Evolutionary conservation across 306 rosid genomes (phyloP), one percentile per base, ranked within the genome.

Genomic region (Cucumis cinereus): DNA sequence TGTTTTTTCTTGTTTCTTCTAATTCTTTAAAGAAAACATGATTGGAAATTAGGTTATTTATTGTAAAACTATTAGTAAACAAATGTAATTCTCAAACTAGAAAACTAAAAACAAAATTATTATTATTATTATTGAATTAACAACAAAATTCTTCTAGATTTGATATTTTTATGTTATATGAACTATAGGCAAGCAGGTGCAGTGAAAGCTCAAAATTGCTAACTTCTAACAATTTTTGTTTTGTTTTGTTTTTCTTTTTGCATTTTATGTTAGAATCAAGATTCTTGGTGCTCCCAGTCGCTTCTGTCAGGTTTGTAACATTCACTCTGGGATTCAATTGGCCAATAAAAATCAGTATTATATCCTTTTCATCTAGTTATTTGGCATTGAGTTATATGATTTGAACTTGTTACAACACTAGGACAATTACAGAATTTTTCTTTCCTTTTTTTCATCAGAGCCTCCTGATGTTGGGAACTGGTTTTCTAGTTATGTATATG

Each of bases 401-500:
- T 8, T 52, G n/a, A 19, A 26, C 66, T 57, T 6, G 24, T 7
- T 38, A 36, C 4, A 45, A 62, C 28, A 53, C 10, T 77, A 45
- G 16, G 36, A 73, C 38, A 11, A 36, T 77, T 33, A 13, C 74
- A 72, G 54, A 28, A 54, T 58, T 47, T 17, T 49, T 36, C 71
- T 30, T n/a, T 28, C 40, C 59, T 0, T 16, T 20, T 20, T 26
- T 62, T 3, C 57, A 36, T 60, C 80, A 94, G 98, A 90, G 85
- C 97, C 89, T 67, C 82, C 84, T 36, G 88, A 93, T 75, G 74
- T 93, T 83, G 80, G 84, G 83, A 87, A 87, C 85, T 91, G 96
- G 98, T 89, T 85, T 74, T 79, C 85, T 3, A 94, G 93, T 87
- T 91, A 91, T 59, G 85, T 4, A 24, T 90, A 91, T 2, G 98